Percentiles rank a stretch among this genome's conserved stretches.
Evolutionary conservation across 1,139 yeast genomes (phyloP).

Genomic region (Candida tunisiensis): DNA sequence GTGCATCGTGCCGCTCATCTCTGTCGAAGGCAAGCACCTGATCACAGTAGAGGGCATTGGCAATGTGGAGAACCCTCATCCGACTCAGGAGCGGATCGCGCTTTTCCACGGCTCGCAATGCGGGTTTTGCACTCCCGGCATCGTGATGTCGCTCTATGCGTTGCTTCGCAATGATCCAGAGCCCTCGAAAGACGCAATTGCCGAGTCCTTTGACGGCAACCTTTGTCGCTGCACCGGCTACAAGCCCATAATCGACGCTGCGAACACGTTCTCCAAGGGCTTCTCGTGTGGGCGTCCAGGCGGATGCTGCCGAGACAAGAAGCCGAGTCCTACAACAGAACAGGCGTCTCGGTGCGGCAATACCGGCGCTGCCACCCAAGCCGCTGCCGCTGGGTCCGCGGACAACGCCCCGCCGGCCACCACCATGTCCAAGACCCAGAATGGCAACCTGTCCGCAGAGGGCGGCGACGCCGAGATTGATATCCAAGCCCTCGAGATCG

Average conservation of each 20-base stretch:
- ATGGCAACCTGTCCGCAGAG: not conserved
- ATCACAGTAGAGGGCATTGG: constrained; percentile 31
- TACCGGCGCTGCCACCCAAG: constrained; percentile 1
- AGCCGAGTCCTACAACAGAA: constrained; percentile 1
- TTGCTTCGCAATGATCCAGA: constrained; percentile 22
- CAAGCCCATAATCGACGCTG: constrained; percentile 30
- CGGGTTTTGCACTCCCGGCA: constrained; percentile 32
- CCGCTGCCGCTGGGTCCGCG: constrained; percentile 1
- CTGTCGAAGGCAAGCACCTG: constrained; percentile 27
- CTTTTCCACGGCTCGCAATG: constrained; percentile 32
- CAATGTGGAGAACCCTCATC: constrained; percentile 21
- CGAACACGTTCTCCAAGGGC: constrained; percentile 21
- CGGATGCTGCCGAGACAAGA: constrained; percentile 11
- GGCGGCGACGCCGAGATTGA: constrained; percentile 7
- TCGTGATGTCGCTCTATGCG: constrained; percentile 29
- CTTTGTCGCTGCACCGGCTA: constrained; percentile 31
- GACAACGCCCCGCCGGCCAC: too few relatives aligned
- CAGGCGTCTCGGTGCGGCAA: constrained; percentile 1
- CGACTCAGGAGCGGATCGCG: constrained; percentile 29
- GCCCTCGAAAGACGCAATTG: constrained; percentile 23
- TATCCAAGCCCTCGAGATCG: constrained; percentile 1
- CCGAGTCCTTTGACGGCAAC: constrained; percentile 29
- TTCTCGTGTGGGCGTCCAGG: constrained; percentile 2
- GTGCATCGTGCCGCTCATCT: constrained; percentile 26
- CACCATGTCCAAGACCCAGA: too few relatives aligned